Conservation (phyloP, 495 filamentous ascomycete species). For the Entonaema liquescens region DNA sequence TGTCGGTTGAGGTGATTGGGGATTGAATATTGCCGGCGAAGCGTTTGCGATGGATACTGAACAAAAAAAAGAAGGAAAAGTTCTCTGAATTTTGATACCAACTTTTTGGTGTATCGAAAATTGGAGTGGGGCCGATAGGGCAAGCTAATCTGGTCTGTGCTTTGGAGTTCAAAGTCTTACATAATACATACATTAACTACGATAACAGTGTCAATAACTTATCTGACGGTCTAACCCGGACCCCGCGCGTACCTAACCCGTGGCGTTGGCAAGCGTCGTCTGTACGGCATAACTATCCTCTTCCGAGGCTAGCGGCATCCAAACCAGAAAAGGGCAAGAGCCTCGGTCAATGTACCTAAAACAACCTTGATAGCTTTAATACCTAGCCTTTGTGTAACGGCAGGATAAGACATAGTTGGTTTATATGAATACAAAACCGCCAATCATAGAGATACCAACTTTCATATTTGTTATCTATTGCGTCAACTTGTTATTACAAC, state of each 20-base stretch:
- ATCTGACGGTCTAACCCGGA: neutral
- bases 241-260: neutral
- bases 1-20: constrained; percentile 37
- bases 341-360: constrained; percentile 7
- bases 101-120: constrained; percentile 49
- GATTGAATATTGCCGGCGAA: constrained; percentile 28
- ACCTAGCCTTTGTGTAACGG: neutral
- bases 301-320: neutral
- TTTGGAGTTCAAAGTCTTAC: neutral
- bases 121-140: constrained; percentile 30
- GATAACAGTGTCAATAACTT: neutral
- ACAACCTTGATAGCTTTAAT: neutral
- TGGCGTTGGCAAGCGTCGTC: neutral
- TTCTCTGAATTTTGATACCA: constrained; percentile 34
- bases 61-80: constrained; percentile 27
- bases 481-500: neutral
- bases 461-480: neutral
- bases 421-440: neutral
- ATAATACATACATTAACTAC: neutral
- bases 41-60: constrained; percentile 20
- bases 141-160: constrained; percentile 19
- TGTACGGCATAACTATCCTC: neutral
- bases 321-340: constrained; percentile 1
- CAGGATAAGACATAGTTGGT: neutral
- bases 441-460: neutral